Evolutionary conservation across 1,139 yeast genomes (phyloP), one percentile per base, ranked within the genome.

Genomic region (Lodderomyces elongisporus): DNA sequence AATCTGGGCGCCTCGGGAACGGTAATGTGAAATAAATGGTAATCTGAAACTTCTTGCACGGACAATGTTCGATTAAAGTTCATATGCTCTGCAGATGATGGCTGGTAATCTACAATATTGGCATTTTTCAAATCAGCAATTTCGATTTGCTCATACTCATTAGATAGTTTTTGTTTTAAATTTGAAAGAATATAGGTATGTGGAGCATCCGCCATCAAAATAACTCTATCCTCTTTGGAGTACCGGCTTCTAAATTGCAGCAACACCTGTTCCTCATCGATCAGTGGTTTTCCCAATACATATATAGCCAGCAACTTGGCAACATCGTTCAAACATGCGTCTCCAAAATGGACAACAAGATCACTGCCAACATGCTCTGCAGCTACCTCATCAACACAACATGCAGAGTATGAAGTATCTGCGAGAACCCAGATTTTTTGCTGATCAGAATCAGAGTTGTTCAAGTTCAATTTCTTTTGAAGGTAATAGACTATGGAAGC

Each of bases 331-430:
- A 91, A 60, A 56, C 98, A 91, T 0, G 97, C 93, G 52, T 87
- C 94, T 3, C 99, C 99, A 56, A 88, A 87, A 56, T 91, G 98
- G 1, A 89, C 78, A 20, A 93, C 87, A 8, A 84, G 60, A 43
- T 89, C 95, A 15, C 95, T 91, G 5, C 65, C 54, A 9, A 91
- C 95, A 58, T 91, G 99, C 49, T 84, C 89, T 1, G 96, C 95
- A 0, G 98, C 97, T 15, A 91, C 95, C 51, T 88, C 96, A 55
- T 91, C 99, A 12, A 91, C 84, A 61, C 99, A 91, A 56, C 98
- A 91, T 0, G 96, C 72, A 16, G 96, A 85, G 49, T 91, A 93
- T 0, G 96, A 87, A 0, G 98, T 89, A 51, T 93, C 99, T 0
- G 97, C 99, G 27, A 91, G 61, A 12, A 82, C 70, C 88, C 88